These are phyloP conservation scores for Pichia ethanolica DNA, from an alignment of 805 yeast species.

Conservation along the genomic window DNA sequence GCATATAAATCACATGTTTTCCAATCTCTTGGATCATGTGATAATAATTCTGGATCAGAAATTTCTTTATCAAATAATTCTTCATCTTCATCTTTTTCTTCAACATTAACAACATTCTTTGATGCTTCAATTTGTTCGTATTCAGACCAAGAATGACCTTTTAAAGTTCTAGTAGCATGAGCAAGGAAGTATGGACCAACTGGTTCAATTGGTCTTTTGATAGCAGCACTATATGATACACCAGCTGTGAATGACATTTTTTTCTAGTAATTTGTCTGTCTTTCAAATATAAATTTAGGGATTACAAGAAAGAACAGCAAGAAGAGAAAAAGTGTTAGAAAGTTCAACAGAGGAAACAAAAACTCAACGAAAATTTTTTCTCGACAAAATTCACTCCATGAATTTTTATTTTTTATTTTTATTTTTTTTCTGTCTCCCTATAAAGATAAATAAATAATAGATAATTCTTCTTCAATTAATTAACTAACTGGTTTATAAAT, in stretches of 20 bases:
- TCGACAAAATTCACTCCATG: background rate
- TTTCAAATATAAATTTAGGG: too few relatives aligned
- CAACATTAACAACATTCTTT: constrained; percentile 67
- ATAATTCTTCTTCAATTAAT: background rate
- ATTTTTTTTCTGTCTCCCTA: background rate
- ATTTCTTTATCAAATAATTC: constrained; percentile 60
- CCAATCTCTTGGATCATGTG: constrained; percentile 97
- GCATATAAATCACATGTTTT: constrained; percentile 93
- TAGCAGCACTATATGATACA: constrained; percentile 48
- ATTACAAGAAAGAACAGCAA: too few relatives aligned
- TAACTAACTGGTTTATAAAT: too few relatives aligned
- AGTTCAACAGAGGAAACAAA: background rate
- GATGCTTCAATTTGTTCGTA: constrained; percentile 91
- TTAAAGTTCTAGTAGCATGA: constrained; percentile 89
- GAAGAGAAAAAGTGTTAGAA: too few relatives aligned
- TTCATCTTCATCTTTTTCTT: constrained; percentile 53
- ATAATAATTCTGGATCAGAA: constrained; percentile 59
- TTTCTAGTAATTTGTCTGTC: background rate
- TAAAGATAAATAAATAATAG: too few relatives aligned
- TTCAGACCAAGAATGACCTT: constrained; percentile 99
- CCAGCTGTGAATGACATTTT: constrained; percentile 26
- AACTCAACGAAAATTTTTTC: background rate
- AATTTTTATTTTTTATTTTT: background rate
- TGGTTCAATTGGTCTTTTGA: constrained; percentile 85
- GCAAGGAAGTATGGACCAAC: constrained; percentile 94